Percentiles rank a stretch among this genome's conserved stretches.
These are phyloP conservation scores for Cantharellus anzutake DNA, from an alignment of 768 basidiomycete genomes.

Conservation along the genomic window DNA sequence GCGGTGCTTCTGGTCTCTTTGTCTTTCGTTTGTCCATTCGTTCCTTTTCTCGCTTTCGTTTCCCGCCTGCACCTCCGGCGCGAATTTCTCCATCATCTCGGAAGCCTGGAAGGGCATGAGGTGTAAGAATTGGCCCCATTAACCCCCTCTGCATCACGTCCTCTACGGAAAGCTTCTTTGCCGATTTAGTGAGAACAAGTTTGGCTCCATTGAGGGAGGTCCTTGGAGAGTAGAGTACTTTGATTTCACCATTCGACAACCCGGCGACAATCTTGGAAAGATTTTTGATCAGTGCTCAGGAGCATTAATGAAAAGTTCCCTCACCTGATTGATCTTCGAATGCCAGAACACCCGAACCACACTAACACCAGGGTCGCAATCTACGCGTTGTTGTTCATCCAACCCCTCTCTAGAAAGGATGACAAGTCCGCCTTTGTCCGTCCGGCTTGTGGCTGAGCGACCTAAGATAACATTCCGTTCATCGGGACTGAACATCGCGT, in stretches of 20 bases:
- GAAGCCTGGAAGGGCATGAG: conserved; percentile 85
- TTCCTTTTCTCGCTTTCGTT: conserved; percentile 82
- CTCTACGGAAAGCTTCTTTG: conserved; percentile 62
- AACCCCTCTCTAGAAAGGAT: conserved; percentile 55
- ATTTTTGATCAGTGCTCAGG: not conserved
- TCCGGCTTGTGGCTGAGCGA: conserved; percentile 44
- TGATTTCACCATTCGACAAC: conserved; percentile 70
- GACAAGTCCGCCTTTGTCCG: conserved; percentile 48
- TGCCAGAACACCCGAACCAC: conserved; percentile 92
- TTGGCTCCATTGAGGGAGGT: conserved; percentile 88
- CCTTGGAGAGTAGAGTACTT: conserved; percentile 80
- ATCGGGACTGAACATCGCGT: conserved; percentile 89
- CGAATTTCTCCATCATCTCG: conserved; percentile 37
- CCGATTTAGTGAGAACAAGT: conserved; percentile 66
- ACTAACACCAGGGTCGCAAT: conserved; percentile 16
- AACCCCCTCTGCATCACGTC: conserved; percentile 77
- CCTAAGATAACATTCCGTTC: conserved; percentile 81
- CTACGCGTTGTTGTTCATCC: conserved; percentile 40
- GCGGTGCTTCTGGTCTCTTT: conserved; percentile 77
- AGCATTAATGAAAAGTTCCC: conserved; percentile 13
- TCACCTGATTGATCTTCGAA: conserved; percentile 89
- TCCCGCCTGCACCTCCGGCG: conserved; percentile 40
- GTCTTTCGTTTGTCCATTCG: conserved; percentile 81
- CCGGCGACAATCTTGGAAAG: conserved; percentile 59
- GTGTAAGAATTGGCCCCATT: conserved; percentile 77